Base-by-base conservation (phyloP, 2,329 filamentous ascomycete genomes). In the Alternaria rosae region DNA sequence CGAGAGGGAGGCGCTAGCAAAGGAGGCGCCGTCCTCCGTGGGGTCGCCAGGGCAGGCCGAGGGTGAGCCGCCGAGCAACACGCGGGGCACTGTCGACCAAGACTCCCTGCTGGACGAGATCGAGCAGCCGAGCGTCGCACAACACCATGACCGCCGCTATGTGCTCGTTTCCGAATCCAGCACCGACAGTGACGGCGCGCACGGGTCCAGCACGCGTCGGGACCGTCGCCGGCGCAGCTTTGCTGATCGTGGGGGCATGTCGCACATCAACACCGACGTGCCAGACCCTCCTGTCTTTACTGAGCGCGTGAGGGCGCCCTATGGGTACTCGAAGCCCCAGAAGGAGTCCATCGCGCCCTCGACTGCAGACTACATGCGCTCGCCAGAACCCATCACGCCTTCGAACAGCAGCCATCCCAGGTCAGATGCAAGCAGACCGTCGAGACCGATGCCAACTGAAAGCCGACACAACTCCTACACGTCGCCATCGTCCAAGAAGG, bases 31-130 rank as follows among this genome's bases (percentile, higher is more conserved):
- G 25, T 71, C 76, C 44, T 78, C 79, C 26, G 64, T 65, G 57
- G 59, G 52, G 50, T 58, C 59, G 30, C 45, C 57, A 38, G 68
- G 67, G 68, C 53, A 76, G 68, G 44, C 70, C 66, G 56, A 83
- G 81, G 59, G 74, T 57, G 89, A 84, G 52, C 85, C 85, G 62
- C 86, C 86, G 54, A 90, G 90, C 32, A 85, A 86, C 12, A 85
- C 85, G 59, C 86, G 86, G 59, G 91, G 91, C 41, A 85, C 86
- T 6, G 78, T 90, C 60, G 89, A 93, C 54, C 91, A 94, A 72
- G 80, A 88, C 25, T 88, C 88, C 12, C 82, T 93, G 51, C 82
- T 94, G 23, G 79, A 90, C 57, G 88, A 90, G 58, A 86, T 91
- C 13, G 77, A 82, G 47, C 76, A 75, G 35, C 75, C 77, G 58